Percentiles rank a stretch among this genome's conserved stretches.
Conservation (phyloP, 805 yeast species). For the Monosporozyma siamensis region DNA sequence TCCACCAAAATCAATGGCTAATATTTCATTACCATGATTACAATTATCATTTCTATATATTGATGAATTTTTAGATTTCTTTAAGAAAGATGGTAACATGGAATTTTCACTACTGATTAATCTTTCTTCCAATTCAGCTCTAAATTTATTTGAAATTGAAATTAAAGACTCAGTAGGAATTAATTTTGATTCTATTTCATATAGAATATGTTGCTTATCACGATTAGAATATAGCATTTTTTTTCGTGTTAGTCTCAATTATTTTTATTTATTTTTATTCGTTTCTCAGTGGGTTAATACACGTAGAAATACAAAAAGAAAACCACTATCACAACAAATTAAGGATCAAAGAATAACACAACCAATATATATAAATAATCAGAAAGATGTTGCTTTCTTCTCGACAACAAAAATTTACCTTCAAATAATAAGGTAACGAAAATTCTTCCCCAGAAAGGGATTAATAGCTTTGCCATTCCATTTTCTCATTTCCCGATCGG, state of each 20-base stretch:
- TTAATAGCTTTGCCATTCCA: background rate
- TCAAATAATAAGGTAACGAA: too few species aligned
- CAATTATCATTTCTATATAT: background rate
- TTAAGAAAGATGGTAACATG: constrained; percentile 15
- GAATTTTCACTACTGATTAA: constrained; percentile 14
- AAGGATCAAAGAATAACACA: too few species aligned
- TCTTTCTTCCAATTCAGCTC: constrained; percentile 11
- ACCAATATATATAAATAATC: too few species aligned
- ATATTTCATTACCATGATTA: constrained; percentile 3
- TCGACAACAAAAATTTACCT: too few species aligned
- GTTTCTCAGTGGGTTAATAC: background rate
- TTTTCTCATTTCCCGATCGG: constrained; percentile 1
- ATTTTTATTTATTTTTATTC: background rate
- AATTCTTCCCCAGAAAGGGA: too few species aligned
- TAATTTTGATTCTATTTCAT: constrained; percentile 6
- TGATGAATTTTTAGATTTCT: background rate
- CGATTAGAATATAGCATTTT: background rate
- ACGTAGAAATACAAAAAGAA: too few species aligned
- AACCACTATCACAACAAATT: too few species aligned
- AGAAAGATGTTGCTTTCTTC: too few species aligned
- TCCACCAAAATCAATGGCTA: constrained; percentile 27
- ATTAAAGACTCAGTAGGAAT: constrained; percentile 11
- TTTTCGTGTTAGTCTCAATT: background rate
- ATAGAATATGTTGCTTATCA: constrained; percentile 4
- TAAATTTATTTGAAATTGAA: constrained; percentile 8